Evolutionary conservation across 75 land plant genomes (phyloP).

Genomic region (Pinus taeda): DNA sequence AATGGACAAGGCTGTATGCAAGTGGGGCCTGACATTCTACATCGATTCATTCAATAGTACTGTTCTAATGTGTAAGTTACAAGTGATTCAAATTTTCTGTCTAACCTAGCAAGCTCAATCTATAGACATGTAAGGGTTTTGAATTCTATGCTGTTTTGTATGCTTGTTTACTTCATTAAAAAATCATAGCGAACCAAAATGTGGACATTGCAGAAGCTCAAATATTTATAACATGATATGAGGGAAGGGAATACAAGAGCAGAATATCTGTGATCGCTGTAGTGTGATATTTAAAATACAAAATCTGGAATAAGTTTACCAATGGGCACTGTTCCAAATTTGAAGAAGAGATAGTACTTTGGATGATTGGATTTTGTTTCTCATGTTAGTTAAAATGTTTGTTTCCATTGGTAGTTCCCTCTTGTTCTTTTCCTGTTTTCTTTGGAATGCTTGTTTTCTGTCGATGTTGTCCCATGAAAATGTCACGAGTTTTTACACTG

Average conservation of each 20-base stretch:
- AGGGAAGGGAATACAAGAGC: too few species aligned
- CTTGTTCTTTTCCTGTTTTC: neutral
- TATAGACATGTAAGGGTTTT: too few species aligned
- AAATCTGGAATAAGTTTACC: neutral
- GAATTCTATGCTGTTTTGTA: too few species aligned
- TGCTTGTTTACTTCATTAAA: too few species aligned
- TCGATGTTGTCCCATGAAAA: neutral
- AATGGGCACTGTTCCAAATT: neutral
- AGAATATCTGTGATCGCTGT: neutral
- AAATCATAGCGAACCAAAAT: too few species aligned
- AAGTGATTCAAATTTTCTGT: too few species aligned
- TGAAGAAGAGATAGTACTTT: neutral
- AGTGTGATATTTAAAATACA: neutral
- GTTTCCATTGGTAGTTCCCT: neutral
- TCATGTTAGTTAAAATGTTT: neutral
- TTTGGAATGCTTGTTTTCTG: neutral
- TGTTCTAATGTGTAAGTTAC: neutral
- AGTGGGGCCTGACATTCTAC: conserved; percentile 58
- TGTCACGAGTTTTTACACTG: too few species aligned
- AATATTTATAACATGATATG: too few species aligned
- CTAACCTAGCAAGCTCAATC: too few species aligned
- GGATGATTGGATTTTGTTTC: neutral
- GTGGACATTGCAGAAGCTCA: too few species aligned
- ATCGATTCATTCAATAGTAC: neutral
- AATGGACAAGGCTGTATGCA: conserved; percentile 92